Conservation (phyloP, 2,329 filamentous ascomycete species). For the Chaetomium globosum region DNA sequence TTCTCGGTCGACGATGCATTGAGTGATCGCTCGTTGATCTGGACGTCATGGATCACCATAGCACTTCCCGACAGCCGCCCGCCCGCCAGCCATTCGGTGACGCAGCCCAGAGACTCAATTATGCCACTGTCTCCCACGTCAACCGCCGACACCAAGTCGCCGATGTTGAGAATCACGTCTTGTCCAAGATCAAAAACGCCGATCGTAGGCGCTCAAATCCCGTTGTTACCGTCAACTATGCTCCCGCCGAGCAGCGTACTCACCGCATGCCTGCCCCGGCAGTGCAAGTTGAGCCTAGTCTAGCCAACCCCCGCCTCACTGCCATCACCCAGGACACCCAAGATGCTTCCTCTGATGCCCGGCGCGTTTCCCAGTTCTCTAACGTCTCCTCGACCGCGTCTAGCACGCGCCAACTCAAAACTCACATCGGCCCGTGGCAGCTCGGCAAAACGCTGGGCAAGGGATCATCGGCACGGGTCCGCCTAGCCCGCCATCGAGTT, state of each 20-base stretch:
- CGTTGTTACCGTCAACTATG: slow-evolving; percentile 9
- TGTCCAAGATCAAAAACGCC: slow-evolving; percentile 26
- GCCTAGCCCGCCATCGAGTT: slow-evolving; percentile 76
- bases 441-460: slow-evolving; percentile 86
- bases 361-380: slow-evolving; percentile 47
- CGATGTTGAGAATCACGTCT: slow-evolving; percentile 24
- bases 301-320: slow-evolving; percentile 37
- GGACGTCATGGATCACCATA: slow-evolving; percentile 36
- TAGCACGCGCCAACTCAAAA: slow-evolving; percentile 52
- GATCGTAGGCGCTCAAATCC: slow-evolving; percentile 27
- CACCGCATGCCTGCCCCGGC: slow-evolving; percentile 8
- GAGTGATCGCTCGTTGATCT: slow-evolving; percentile 2
- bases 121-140: slow-evolving; percentile 30
- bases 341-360: slow-evolving; percentile 37
- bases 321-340: slow-evolving; percentile 41
- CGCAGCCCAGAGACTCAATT: slow-evolving; percentile 39
- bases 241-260: slow-evolving; percentile 20
- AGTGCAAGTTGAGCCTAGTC: slow-evolving; percentile 3
- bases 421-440: slow-evolving; percentile 90
- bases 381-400: slow-evolving; percentile 43
- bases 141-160: slow-evolving; percentile 22
- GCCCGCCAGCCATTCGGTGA: slow-evolving; percentile 40
- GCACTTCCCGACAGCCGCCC: slow-evolving; percentile 26
- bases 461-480: slow-evolving; percentile 85
- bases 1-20: slow-evolving; percentile 17